Base-by-base conservation (phyloP, 768 basidiomycete species). In the Lyophyllum decastes region DNA sequence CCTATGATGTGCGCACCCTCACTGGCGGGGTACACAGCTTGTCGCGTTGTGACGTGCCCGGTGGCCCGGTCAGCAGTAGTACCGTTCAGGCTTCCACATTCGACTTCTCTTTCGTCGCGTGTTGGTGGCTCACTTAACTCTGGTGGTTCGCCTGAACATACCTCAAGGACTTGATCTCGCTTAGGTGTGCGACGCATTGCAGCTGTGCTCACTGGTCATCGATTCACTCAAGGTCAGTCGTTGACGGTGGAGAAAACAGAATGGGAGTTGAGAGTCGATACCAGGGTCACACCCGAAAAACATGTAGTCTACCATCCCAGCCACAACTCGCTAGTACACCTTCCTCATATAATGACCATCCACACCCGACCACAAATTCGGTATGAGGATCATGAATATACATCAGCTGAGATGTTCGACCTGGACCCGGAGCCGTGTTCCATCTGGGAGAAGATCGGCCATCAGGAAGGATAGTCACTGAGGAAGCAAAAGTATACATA, bases 321-420 rank as follows among this genome's bases (percentile, higher is more conserved):
- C 90, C 86, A 71, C 94, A 95, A 58, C 88, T 95, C 40, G 92
- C 94, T 47, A 98, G 67, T 17, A 94, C 68, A 1, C 92, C 92
- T 66, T 92, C 87, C 48, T 97, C 94, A 61, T 87, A 95, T 64
- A 97, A 71, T n/a, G 92, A 93, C 95, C 95, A 97, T 47, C 83
- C 82, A 66, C 91, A 89, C 0, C 93, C 95, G 41, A 91, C 90
- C 22, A 96, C 94, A 72, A 98, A 98, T 74, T 98, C 96, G 1
- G 92, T 95, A 68, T 98, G 96, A 6, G 86, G 78, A 67, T 94
- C 89, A 68, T 97, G 89, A 33, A 94, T 88, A 58, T 87, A 71
- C 57, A 89, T 68, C 49, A 90, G 68, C 58, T 85, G 80, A 2
- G 78, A 72, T n/a, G n/a, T n/a, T 53, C 82, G 76, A 24, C 78